Evolutionary conservation across 306 rosid species (phyloP), one percentile per base, ranked within the genome.

Genomic region (Begonia loranthoides): DNA sequence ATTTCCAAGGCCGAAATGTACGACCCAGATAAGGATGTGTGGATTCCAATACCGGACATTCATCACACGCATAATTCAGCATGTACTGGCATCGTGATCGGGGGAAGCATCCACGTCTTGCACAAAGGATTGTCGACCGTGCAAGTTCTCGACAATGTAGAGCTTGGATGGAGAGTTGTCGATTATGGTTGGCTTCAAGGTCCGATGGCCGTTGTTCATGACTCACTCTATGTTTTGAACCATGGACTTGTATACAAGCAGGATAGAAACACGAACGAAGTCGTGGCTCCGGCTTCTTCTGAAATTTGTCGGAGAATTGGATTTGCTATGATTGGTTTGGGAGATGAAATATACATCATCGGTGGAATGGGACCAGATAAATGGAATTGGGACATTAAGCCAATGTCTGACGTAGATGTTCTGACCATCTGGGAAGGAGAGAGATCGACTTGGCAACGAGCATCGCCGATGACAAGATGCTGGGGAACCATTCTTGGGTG

Each of bases 1-100:
- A 77, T 87, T 54, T 86, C 99, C 73, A 93, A 69, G 66, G 94
- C 99, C 41, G 96, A 92, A 79, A 73, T 83, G 72, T 92, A 92
- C 56, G 95, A 86, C 62, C 96, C 96, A 15, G 87, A 78, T 34
- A 78, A 71, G 61, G 94, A 92, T 67, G 66, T 56, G 13, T 92
- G 99, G 99, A 59, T 65, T 69, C 70, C 86, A 41, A 70, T 92
- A 65, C 88, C 96, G 7, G 86, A 86, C 73, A 87, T 92, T 50
- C 96, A 80, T 15, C 86, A 81, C 41, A 76, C 89, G 57, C 99
- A 92, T 59, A 83, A 83, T 66, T 83, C 96, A 9, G 93, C 95
- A 21, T 92, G 99, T 73, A 72, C 96, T 45, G 99, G 94, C 43
- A 69, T 87, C 51, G 88, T 87, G 65, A 73, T 92, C 9, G 79